Percentiles rank a stretch among this genome's conserved stretches.
Evolutionary conservation across 805 yeast species (phyloP).

Genomic region (Aciculoconidium aculeatum): DNA sequence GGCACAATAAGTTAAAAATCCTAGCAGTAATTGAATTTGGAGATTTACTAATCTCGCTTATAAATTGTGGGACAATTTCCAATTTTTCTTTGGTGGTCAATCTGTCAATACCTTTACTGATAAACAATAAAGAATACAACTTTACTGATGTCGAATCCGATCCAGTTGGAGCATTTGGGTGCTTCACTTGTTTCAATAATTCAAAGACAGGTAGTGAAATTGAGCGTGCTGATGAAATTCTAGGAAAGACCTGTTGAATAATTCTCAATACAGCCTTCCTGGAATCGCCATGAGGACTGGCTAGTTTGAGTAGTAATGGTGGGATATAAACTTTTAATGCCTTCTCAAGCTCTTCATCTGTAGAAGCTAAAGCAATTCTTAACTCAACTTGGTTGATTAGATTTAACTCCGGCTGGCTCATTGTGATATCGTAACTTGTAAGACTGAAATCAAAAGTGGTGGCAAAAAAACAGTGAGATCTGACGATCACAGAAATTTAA

Average conservation of each 20-base stretch:
- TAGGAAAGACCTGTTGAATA: slow-evolving; percentile 59
- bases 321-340: slow-evolving; percentile 59
- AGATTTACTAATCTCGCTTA: slow-evolving; percentile 40
- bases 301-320: slow-evolving; percentile 73
- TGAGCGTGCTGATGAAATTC: slow-evolving; percentile 50
- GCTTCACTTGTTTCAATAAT: slow-evolving; percentile 57
- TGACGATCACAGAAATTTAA: no score
- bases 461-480: no score
- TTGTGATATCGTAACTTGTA: no score
- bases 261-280: slow-evolving; percentile 62
- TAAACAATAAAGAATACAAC: slow-evolving; percentile 57
- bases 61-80: slow-evolving; percentile 41
- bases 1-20: slow-evolving; percentile 54
- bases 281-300: slow-evolving; percentile 63
- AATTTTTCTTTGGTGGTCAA: slow-evolving; percentile 31
- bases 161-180: slow-evolving; percentile 42
- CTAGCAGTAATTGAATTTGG: slow-evolving; percentile 44
- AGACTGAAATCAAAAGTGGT: slow-evolving; percentile 6
- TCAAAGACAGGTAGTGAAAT: slow-evolving; percentile 61
- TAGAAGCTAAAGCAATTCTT: slow-evolving; percentile 68
- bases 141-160: slow-evolving; percentile 47
- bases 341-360: slow-evolving; percentile 58
- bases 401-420: slow-evolving; percentile 46
- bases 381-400: slow-evolving; percentile 76
- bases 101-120: slow-evolving; percentile 64